phyloP scores from a whole-genome alignment of 2,329 filamentous ascomycete species.

The Xylariaceae sp. region DNA sequence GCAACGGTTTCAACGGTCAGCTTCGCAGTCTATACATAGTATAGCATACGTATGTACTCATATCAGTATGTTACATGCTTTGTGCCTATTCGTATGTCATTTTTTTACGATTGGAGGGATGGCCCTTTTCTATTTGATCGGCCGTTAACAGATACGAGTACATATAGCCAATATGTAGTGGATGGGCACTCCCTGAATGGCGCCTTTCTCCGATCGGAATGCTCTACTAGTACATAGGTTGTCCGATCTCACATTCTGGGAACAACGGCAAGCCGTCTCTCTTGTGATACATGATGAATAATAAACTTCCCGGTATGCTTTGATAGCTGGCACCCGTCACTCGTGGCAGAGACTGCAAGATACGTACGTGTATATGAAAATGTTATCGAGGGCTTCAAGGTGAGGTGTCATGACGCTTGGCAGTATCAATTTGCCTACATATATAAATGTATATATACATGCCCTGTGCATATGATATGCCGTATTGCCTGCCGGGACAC shows the following conservation, averaged over 20 bases:
- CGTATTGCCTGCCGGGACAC: background rate
- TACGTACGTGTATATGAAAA: no score
- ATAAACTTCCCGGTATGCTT: background rate
- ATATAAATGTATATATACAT: background rate
- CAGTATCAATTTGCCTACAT: background rate
- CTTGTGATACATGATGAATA: background rate
- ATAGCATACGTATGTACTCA: constrained; percentile 24
- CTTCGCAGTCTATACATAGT: constrained; percentile 21
- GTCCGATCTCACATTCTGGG: constrained; percentile 16
- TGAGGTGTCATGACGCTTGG: background rate
- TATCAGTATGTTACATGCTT: background rate
- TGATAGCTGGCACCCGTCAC: background rate
- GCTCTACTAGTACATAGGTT: constrained; percentile 14
- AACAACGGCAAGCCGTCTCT: background rate
- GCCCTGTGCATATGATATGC: constrained; percentile 1
- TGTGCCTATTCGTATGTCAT: constrained; percentile 9
- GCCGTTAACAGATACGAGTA: background rate
- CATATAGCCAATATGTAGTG: background rate
- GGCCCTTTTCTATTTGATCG: background rate
- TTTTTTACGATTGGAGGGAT: background rate
- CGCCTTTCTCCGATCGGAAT: constrained; percentile 23
- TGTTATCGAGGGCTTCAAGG: background rate
- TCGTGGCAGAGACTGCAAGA: background rate
- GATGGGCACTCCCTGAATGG: constrained; percentile 4
- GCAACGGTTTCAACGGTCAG: constrained; percentile 25